Evolutionary conservation across 2,329 filamentous ascomycete genomes (phyloP), one percentile per base, ranked within the genome.

Genomic region (Neopestalotiopsis clavispora): DNA sequence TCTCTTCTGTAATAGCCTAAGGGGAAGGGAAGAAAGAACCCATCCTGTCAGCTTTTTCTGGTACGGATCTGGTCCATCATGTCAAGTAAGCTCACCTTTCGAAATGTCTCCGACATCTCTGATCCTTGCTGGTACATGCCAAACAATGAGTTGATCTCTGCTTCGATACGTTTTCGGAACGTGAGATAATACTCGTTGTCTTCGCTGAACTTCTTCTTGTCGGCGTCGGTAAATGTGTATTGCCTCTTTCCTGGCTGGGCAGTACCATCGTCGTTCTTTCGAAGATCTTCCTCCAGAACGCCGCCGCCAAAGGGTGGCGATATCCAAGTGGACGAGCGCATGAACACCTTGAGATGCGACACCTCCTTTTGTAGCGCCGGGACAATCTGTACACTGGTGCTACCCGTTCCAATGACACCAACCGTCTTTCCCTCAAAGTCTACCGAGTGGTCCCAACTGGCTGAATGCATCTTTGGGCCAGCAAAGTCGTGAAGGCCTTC

Each of bases 401-500:
- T 57, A 10, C 64, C 64, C 12, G 64, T 66, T 3, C 64, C 64
- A 58, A 66, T 66, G 49, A 66, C 52, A 13, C 28, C 64, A 23
- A 66, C 52, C 7, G 45, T 57, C 64, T 59, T 66, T 20, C 64
- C 64, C 23, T 57, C 14, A 40, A 66, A 66, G 45, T 66, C 64
- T 12, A 66, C 64, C 30, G 45, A 57, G 49, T 66, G 64, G 56
- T 86, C 82, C 87, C 87, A 91, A 40, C 82, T 80, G 1, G 88
- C 84, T 0, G 85, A 86, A 73, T 91, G 88, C 52, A 89, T 81
- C 4, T 89, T 76, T 4, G 78, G 74, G 6, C 88, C 88, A 65
- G 82, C 77, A 78, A 89, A 91, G 14, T 77, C 79, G 1, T 83
- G 72, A 0, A 86, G 70, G 0, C 87, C 88, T 0, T 83, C 81